A percentile compares a stretch with the other conserved stretches of the same genome.
Conservation (phyloP, 2,329 filamentous ascomycete genomes). For the Zopfia rhizophila region DNA sequence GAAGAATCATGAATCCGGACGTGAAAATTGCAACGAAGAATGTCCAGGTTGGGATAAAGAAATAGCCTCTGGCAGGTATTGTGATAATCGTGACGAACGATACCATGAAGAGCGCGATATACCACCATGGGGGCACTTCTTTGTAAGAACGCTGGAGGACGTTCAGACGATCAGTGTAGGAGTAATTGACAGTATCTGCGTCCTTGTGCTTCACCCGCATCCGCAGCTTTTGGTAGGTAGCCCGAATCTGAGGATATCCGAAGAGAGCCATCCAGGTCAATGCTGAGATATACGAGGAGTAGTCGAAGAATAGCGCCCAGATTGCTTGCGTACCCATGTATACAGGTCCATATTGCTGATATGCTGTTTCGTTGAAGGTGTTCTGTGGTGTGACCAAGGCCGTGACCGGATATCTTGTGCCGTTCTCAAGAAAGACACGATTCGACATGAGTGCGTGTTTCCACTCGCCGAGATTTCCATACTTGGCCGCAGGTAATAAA, state of each 20-base stretch:
- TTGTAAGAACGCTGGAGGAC: constrained; percentile 67
- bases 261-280: constrained; percentile 69
- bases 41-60: constrained; percentile 70
- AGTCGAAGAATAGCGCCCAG: constrained; percentile 70
- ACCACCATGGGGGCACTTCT: constrained; percentile 71
- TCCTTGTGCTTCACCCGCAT: constrained; percentile 38
- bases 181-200: constrained; percentile 57
- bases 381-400: constrained; percentile 56
- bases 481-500: constrained; percentile 68
- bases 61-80: constrained; percentile 61
- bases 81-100: constrained; percentile 63
- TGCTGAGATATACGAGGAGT: constrained; percentile 68
- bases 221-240: constrained; percentile 58
- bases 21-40: constrained; percentile 67
- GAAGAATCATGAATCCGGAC: constrained; percentile 66
- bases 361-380: constrained; percentile 62
- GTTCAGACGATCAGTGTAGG: constrained; percentile 69
- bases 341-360: constrained; percentile 62
- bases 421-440: constrained; percentile 62
- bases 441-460: constrained; percentile 69
- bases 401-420: constrained; percentile 58
- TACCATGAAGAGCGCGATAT: constrained; percentile 59
- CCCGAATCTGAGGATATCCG: constrained; percentile 60
- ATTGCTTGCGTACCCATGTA: constrained; percentile 68
- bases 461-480: constrained; percentile 64